phyloP scores from a whole-genome alignment of 192 early-diverging fungal genomes.

The Podila epicladia region DNA sequence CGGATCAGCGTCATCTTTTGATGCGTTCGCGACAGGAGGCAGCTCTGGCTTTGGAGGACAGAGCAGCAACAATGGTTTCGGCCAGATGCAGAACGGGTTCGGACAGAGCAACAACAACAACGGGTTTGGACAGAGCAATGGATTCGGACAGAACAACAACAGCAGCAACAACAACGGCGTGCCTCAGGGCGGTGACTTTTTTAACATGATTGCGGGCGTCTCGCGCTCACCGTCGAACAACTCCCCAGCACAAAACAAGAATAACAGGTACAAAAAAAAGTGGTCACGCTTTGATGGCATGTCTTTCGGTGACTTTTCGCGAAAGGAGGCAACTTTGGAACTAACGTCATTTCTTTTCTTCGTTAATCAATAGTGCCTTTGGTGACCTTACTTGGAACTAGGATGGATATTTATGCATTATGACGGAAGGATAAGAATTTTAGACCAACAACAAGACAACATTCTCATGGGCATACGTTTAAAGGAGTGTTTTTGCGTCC shows the following conservation, averaged over 20 bases:
- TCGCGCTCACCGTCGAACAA: conserved; percentile 13
- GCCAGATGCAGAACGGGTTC: background rate
- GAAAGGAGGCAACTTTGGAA: background rate
- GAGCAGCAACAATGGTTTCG: conserved; percentile 5
- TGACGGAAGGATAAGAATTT: no score
- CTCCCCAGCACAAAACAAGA: conserved; percentile 35
- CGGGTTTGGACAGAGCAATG: background rate
- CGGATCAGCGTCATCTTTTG: conserved; percentile 22
- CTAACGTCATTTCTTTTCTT: background rate
- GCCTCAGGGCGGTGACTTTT: conserved; percentile 47
- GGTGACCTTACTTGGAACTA: conserved; percentile 48
- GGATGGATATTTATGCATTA: background rate
- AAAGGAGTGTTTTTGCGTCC: no score
- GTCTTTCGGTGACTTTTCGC: background rate
- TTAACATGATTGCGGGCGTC: conserved; percentile 32
- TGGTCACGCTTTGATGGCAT: background rate
- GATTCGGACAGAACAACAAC: conserved; percentile 2
- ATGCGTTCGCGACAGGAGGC: conserved; percentile 14
- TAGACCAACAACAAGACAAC: no score
- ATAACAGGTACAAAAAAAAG: conserved; percentile 22
- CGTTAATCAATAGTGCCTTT: conserved; percentile 23
- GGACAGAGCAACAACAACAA: conserved; percentile 7
- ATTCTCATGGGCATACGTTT: no score
- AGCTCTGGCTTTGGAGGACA: conserved; percentile 1
- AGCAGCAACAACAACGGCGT: conserved; percentile 20